Conservation (phyloP, 441 rosid species). For the California macrophylla region DNA sequence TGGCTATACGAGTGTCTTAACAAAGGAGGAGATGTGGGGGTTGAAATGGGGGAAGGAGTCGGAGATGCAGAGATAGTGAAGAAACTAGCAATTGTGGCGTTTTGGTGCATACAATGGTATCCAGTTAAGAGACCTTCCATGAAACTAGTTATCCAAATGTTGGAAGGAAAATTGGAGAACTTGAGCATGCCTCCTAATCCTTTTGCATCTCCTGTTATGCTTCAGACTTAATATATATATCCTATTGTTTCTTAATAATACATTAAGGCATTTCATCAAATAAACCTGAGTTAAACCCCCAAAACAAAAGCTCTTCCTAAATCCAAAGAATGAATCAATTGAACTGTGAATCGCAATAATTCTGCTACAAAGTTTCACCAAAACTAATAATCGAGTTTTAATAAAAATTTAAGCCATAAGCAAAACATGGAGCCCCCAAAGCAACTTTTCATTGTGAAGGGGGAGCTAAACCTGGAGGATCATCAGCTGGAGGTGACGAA, state of each 20-base stretch:
- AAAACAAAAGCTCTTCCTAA: constrained; percentile 3
- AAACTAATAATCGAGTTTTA: constrained; percentile 11
- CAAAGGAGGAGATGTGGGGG: background rate
- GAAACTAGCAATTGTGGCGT: constrained; percentile 33
- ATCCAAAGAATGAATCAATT: constrained; percentile 38
- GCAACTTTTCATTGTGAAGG: constrained; percentile 17
- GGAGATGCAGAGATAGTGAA: constrained; percentile 21
- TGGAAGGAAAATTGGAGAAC: constrained; percentile 29
- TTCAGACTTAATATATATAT: no score
- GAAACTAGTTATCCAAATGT: constrained; percentile 32
- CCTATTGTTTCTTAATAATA: no score
- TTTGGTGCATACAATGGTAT: constrained; percentile 37
- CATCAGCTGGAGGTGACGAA: constrained; percentile 36
- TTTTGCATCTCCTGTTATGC: constrained; percentile 10
- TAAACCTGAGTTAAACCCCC: no score
- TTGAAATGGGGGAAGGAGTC: constrained; percentile 10
- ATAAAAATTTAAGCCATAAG: constrained; percentile 4
- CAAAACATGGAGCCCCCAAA: constrained; percentile 13
- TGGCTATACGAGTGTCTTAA: constrained; percentile 30
- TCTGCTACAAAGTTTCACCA: constrained; percentile 15
- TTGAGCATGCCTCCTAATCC: constrained; percentile 39
- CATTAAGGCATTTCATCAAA: no score
- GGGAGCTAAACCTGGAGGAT: constrained; percentile 26
- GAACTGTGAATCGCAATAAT: constrained; percentile 14
- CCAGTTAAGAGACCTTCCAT: constrained; percentile 41